Base-by-base conservation (phyloP, 371 early-diverging fungal species). In the Vavraia culicis region DNA sequence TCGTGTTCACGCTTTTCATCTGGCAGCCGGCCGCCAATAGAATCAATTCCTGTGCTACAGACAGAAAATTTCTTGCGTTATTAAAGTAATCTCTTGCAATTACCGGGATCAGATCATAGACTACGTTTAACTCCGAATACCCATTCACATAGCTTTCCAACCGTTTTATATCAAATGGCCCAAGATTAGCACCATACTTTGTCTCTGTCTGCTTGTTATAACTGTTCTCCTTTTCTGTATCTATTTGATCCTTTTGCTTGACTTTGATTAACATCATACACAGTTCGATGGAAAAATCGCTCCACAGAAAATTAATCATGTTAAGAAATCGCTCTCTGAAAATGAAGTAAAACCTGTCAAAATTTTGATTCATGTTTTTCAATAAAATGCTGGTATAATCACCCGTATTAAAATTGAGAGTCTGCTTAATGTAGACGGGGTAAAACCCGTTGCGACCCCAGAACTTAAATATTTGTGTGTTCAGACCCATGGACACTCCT, bases 371-470 rank as follows among this genome's bases (percentile, higher is more conserved):
- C n/a, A n/a, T n/a, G n/a, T n/a, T n/a, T 41, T 52, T 81, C 45
- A 90, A 72, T 85, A 95, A 85, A 16, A 91, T 84, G 56, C 83
- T 81, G 0, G 91, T 81, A 63, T 89, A 83, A 61, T 91, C 93
- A 44, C 98, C 98, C 0, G 95, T 96, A 37, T 88, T 69, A 14
- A 87, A 88, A 59, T 88, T 93, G 42, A 80, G 66, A 4, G 88
- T 88, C 63, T 93, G 91, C 45, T 93, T 83, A 51, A 94, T 65
- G 61, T 93, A 93, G 20, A 94, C 78, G 3, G 93, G 91, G 7
- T 74, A 72, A 67, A 81, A 91, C 0, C 81, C 82, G 13, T 76
- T 66, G 52, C 82, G 78, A 59, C 82, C 82, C 95, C 95, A 96
- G 72, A 94, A 96, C 68, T 81, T 80, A 70, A 85, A 79, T 22